phyloP scores from a whole-genome alignment of 257 asterid genomes.

The Dorcoceras hygrometricum region DNA sequence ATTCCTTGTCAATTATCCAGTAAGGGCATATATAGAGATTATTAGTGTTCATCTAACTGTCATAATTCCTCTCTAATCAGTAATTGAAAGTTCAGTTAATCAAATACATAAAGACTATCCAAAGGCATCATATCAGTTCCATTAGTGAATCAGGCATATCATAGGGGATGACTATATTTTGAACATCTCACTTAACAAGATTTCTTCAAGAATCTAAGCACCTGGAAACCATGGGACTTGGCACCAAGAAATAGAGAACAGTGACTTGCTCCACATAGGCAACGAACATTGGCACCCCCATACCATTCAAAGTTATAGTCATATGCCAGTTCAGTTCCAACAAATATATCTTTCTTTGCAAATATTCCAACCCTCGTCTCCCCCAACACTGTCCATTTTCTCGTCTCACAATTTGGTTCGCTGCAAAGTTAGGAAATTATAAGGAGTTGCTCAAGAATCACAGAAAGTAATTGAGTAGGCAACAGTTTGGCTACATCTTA shows the following conservation, averaged over 20 bases:
- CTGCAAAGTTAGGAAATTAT: constrained; percentile 40
- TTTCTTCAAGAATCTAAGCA: constrained; percentile 29
- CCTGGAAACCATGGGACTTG: constrained; percentile 97
- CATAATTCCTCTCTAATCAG: background rate
- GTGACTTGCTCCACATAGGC: constrained; percentile 86
- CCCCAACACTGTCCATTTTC: constrained; percentile 95
- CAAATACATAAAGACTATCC: background rate
- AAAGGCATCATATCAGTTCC: constrained; percentile 10
- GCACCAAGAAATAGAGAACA: constrained; percentile 94
- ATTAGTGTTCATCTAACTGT: constrained; percentile 5
- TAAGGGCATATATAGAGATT: background rate
- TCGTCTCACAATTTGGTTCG: constrained; percentile 90
- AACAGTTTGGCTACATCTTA: constrained; percentile 17
- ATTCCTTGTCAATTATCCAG: constrained; percentile 10
- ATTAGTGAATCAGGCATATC: constrained; percentile 12
- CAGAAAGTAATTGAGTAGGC: constrained; percentile 12
- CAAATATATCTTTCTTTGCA: constrained; percentile 61
- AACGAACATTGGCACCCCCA: constrained; percentile 88
- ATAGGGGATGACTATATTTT: constrained; percentile 14
- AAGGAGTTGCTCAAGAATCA: constrained; percentile 12
- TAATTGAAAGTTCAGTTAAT: constrained; percentile 13
- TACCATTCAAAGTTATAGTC: constrained; percentile 95
- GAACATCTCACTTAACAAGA: constrained; percentile 12
- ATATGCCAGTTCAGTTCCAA: constrained; percentile 74
- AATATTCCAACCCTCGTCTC: constrained; percentile 90